phyloP scores from a whole-genome alignment of 345 rosid species.

The Sonneratia caseolaris region DNA sequence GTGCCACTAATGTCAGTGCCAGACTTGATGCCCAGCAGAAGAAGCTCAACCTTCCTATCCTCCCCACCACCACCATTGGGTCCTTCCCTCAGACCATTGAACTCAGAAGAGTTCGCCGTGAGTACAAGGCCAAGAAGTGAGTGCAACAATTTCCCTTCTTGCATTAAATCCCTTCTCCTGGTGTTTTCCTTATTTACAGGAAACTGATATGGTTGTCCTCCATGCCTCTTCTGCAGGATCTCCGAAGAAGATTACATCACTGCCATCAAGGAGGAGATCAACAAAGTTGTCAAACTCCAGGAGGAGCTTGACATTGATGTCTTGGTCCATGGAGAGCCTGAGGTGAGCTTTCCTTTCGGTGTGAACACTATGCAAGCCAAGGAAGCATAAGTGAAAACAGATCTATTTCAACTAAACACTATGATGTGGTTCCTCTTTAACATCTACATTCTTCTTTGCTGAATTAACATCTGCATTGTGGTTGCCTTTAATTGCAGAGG shows the following conservation, averaged over 20 bases:
- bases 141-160: slow-evolving; percentile 11
- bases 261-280: slow-evolving; percentile 91
- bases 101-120: slow-evolving; percentile 96
- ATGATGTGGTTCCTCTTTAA: not conserved
- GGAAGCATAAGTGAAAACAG: not conserved
- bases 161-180: slow-evolving; percentile 1
- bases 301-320: slow-evolving; percentile 98
- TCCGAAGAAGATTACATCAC: slow-evolving; percentile 72
- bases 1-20: slow-evolving; percentile 52
- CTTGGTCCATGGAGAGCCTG: slow-evolving; percentile 97
- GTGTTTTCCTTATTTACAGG: not conserved
- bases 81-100: slow-evolving; percentile 83
- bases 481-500: slow-evolving; percentile 40
- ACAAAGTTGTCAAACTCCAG: slow-evolving; percentile 77
- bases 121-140: slow-evolving; percentile 94
- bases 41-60: slow-evolving; percentile 50
- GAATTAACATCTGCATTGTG: not conserved
- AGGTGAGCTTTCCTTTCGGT: slow-evolving; percentile 34
- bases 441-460: too few species aligned
- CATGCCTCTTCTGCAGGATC: slow-evolving; percentile 37
- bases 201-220: not conserved
- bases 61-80: slow-evolving; percentile 79
- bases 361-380: not conserved
- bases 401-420: not conserved
- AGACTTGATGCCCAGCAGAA: slow-evolving; percentile 78